A percentile compares a stretch with the other conserved stretches of the same genome.
phyloP scores from a whole-genome alignment of 768 basidiomycete genomes.

The Neoboletus brunneissimus region DNA sequence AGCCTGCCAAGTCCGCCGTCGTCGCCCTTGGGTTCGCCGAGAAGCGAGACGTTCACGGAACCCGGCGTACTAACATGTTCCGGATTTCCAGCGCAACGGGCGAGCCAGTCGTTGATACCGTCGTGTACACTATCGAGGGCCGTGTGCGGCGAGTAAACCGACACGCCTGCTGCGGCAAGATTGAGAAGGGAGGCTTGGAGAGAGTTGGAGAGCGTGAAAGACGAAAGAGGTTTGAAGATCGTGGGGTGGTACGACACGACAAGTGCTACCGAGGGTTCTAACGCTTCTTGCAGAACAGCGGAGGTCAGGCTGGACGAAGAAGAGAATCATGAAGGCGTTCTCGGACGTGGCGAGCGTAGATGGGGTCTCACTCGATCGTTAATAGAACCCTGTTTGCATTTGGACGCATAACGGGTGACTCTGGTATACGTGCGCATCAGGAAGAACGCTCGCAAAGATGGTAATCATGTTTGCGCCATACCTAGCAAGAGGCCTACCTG shows the following conservation, averaged over 20 bases:
- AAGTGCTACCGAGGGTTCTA: constrained; percentile 56
- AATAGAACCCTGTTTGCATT: constrained; percentile 52
- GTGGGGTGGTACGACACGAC: constrained; percentile 86
- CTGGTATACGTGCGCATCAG: constrained; percentile 29
- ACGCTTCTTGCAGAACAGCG: constrained; percentile 65
- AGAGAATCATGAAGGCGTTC: constrained; percentile 21
- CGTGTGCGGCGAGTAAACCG: constrained; percentile 86
- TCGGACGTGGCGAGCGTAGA: constrained; percentile 1
- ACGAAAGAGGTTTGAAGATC: constrained; percentile 72
- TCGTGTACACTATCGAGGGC: constrained; percentile 80
- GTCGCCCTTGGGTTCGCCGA: constrained; percentile 39
- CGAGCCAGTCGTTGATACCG: constrained; percentile 92
- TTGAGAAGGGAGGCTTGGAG: constrained; percentile 77
- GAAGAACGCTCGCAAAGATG: neutral
- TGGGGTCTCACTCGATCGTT: constrained; percentile 61
- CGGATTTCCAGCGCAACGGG: constrained; percentile 45
- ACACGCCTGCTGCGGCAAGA: constrained; percentile 80
- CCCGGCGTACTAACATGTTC: constrained; percentile 29
- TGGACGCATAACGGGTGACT: constrained; percentile 51
- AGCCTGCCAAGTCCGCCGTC: constrained; percentile 69
- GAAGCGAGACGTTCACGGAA: constrained; percentile 31
- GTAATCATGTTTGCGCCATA: constrained; percentile 29
- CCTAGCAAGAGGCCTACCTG: constrained; percentile 77
- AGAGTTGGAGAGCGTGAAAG: constrained; percentile 74
- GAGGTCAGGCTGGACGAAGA: constrained; percentile 58